Conservation (phyloP, 78 protist genomes). For the Chrysochromulina tobinii region DNA sequence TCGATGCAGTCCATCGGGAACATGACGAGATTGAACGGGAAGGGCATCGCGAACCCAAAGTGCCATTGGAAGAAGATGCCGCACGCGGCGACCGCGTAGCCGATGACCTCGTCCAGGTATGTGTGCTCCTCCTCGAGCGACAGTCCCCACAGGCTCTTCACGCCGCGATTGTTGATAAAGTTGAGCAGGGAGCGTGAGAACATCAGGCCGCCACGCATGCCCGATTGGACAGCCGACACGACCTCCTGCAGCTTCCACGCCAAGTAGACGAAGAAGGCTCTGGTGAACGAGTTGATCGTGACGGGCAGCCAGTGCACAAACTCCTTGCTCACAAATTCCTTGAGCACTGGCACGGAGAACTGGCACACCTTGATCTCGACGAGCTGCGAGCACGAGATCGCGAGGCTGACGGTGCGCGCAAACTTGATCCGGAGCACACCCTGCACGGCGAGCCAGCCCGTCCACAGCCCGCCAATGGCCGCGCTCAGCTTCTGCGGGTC, state of each 20-base stretch:
- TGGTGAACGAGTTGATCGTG: background rate
- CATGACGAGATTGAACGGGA: background rate
- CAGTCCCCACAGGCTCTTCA: background rate
- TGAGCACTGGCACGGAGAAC: background rate
- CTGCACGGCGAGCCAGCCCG: background rate
- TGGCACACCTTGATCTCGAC: no score
- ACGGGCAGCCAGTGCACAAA: background rate
- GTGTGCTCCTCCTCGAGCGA: background rate
- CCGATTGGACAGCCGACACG: background rate
- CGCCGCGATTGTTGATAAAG: background rate
- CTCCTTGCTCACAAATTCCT: background rate
- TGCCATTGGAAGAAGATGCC: background rate
- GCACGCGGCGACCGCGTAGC: background rate
- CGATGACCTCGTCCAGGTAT: background rate
- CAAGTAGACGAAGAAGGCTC: background rate
- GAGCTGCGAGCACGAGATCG: no score
- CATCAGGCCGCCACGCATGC: background rate
- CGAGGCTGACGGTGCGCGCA: background rate
- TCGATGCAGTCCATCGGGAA: background rate
- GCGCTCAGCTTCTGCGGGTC: background rate
- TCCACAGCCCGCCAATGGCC: background rate
- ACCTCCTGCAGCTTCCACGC: background rate
- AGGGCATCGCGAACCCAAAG: background rate
- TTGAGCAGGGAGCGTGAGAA: background rate
- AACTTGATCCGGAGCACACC: no score